phyloP scores from a whole-genome alignment of 176 grass and related monocot species.

The Carex cristatella region DNA sequence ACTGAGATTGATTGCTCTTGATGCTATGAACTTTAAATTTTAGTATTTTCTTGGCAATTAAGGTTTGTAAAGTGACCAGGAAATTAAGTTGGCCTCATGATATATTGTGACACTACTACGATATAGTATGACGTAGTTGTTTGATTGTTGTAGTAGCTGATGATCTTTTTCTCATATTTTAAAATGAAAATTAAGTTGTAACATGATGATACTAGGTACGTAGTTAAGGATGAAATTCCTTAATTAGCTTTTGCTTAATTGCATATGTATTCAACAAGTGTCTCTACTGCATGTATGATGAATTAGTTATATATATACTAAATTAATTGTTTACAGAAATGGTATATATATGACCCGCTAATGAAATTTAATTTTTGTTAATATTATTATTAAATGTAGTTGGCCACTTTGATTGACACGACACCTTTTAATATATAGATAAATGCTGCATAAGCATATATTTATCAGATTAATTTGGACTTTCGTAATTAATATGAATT shows the following conservation, averaged over 20 bases:
- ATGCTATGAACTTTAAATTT: slow-evolving; percentile 49
- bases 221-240: slow-evolving; percentile 6
- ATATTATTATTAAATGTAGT: neutral
- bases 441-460: neutral
- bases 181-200: neutral
- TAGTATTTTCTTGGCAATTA: slow-evolving; percentile 25
- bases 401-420: neutral
- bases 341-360: neutral
- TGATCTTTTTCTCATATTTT: neutral
- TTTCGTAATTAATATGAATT: neutral
- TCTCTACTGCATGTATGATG: neutral
- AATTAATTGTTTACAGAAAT: neutral
- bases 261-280: neutral
- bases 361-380: neutral
- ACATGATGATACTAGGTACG: neutral
- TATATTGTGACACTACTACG: slow-evolving; percentile 3
- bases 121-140: neutral
- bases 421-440: neutral
- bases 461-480: neutral
- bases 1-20: slow-evolving; percentile 83
- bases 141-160: slow-evolving; percentile 2
- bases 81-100: slow-evolving; percentile 17
- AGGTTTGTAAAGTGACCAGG: slow-evolving; percentile 21
- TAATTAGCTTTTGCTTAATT: neutral
- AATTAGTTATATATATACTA: too few relatives aligned